Evolutionary conservation across 495 filamentous ascomycete species (phyloP), one percentile per base, ranked within the genome.

Genomic region (Aspergillus homomorphus): DNA sequence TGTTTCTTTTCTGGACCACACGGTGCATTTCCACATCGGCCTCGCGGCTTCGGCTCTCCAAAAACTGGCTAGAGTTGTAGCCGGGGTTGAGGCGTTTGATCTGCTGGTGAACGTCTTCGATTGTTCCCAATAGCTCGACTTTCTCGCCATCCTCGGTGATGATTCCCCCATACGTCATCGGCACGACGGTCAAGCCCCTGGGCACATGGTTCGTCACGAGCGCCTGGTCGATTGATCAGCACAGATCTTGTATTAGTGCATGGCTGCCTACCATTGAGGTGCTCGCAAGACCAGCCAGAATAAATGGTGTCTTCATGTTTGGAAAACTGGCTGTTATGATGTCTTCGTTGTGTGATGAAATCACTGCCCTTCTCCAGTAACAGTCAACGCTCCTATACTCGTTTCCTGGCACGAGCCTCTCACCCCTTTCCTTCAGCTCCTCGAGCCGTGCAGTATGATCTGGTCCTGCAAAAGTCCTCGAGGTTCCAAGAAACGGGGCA

Each of bases 101-200:
- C 48, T 51, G 48, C 9, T 16, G 28, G 48, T 51, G 48, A 15
- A 51, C 28, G 24, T 51, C 48, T 24, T 51, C 23, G 24, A 51
- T 30, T 15, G 14, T 51, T 2, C 48, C 48, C 6, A 15, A 18
- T 16, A 51, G 28, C 3, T 16, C 14, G 15, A 51, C 18, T 24
- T 51, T 16, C 0, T 51, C 12, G 48, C 48, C 48, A 14, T 23
- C 48, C 3, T 24, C 23, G 24, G 48, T 51, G 48, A 51, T 51
- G 48, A 28, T 16, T 23, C 48, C 48, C 16, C 15, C 30, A 23
- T 51, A 51, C 15, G 48, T 51, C 48, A 51, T 51, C n/a, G 4
- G 23, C 23, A 30, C 24, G 48, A 51, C 28, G 48, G 48, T 51
- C 23, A 30, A 28, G 48, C 33, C 33, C 10, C 15, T 14, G 2